Evolutionary conservation across 2,329 filamentous ascomycete species (phyloP).

Genomic region (Xylariaceae sp.): DNA sequence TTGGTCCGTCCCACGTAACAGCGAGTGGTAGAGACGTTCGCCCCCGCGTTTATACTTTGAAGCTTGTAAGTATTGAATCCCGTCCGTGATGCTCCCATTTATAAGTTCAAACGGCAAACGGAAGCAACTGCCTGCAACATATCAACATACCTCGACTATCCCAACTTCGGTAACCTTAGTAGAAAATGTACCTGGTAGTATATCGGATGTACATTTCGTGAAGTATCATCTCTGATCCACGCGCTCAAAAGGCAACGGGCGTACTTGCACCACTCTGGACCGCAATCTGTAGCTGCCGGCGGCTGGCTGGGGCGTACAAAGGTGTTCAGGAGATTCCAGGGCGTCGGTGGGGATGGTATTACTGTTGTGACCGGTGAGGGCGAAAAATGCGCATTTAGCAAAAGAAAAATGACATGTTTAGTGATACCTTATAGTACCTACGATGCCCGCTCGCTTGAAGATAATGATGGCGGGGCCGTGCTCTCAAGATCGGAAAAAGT

Average conservation of each 20-base stretch:
- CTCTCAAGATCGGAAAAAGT: neutral
- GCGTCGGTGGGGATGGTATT: neutral
- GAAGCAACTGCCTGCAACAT: neutral
- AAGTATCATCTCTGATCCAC: neutral
- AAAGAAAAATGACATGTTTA: neutral
- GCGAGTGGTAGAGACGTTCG: neutral
- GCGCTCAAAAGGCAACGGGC: neutral
- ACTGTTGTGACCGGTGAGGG: neutral
- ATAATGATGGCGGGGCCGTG: neutral
- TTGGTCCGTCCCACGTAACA: neutral
- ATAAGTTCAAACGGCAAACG: neutral
- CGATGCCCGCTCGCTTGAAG: neutral
- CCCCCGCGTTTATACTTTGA: neutral
- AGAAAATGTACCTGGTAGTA: neutral
- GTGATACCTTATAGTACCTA: slow-evolving; percentile 1
- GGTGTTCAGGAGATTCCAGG: neutral
- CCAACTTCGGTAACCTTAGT: neutral
- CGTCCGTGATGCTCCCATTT: slow-evolving; percentile 1
- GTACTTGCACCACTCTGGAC: neutral
- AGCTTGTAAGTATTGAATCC: neutral
- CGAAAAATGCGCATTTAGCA: neutral
- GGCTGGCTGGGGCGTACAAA: neutral
- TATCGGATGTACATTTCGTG: neutral
- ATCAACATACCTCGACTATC: neutral
- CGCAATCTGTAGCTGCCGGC: neutral